phyloP scores from a whole-genome alignment of 1,284 basidiomycete species.

The Sporisorium reilianum region DNA sequence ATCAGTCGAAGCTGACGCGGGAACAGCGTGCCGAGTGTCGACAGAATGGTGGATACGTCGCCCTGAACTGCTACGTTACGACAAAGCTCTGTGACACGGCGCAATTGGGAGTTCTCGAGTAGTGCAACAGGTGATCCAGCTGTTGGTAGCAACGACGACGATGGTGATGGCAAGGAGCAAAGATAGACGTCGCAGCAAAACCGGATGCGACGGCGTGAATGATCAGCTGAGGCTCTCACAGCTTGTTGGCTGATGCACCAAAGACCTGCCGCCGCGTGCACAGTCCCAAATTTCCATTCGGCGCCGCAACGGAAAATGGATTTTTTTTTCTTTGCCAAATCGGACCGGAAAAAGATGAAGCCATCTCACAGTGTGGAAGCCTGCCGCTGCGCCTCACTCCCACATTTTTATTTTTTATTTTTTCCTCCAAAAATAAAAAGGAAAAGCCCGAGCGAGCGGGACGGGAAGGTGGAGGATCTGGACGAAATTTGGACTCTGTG shows the following conservation, averaged over 20 bases:
- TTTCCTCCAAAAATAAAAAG: not conserved
- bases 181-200: not conserved
- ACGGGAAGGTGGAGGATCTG: constrained; percentile 18
- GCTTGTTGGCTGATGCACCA: constrained; percentile 20
- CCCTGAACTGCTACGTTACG: not conserved
- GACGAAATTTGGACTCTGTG: not conserved
- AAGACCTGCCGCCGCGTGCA: constrained; percentile 19
- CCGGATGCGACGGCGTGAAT: not conserved
- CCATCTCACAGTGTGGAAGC: constrained; percentile 13
- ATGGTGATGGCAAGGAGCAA: constrained; percentile 16
- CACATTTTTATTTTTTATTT: not conserved
- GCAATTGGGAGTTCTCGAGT: constrained; percentile 1
- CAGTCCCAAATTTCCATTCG: constrained; percentile 5
- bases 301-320: constrained; percentile 8
- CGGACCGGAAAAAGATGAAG: not conserved
- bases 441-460: not conserved
- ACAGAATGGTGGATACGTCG: constrained; percentile 29
- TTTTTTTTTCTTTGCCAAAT: not conserved
- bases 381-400: constrained; percentile 8
- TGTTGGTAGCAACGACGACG: no score
- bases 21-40: constrained; percentile 24
- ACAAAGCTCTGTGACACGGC: not conserved
- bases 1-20: constrained; percentile 41
- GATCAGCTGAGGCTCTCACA: constrained; percentile 11
- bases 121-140: not conserved